Evolutionary conservation across 176 grass and related monocot species (phyloP).

Genomic region (Metroxylon sagu): DNA sequence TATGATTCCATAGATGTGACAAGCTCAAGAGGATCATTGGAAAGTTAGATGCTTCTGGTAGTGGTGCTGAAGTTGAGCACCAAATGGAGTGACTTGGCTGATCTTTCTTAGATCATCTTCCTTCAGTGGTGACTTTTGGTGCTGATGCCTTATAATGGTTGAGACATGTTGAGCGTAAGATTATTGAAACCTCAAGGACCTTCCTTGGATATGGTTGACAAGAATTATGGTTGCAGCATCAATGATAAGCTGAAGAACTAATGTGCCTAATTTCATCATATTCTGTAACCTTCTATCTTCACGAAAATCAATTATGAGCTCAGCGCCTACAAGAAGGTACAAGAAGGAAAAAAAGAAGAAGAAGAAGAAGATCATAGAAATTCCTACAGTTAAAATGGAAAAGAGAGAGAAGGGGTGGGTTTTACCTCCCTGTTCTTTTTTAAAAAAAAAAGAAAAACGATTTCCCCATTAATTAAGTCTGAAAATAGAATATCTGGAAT

Average conservation of each 20-base stretch:
- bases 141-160: conserved; percentile 36
- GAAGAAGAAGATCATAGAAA: too few species aligned
- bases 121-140: conserved; percentile 30
- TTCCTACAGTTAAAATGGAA: too few species aligned
- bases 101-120: conserved; percentile 51
- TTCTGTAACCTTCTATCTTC: conserved; percentile 34
- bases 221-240: conserved; percentile 42
- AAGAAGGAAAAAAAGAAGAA: too few species aligned
- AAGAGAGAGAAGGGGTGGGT: too few species aligned
- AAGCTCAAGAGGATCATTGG: conserved; percentile 80
- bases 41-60: conserved; percentile 46
- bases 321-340: conserved; percentile 29
- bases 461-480: too few species aligned
- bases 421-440: too few species aligned
- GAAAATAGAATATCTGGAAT: too few species aligned
- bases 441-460: too few species aligned
- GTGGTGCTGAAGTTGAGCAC: conserved; percentile 27
- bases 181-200: conserved; percentile 54
- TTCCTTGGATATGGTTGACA: conserved; percentile 34
- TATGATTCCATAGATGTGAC: conserved; percentile 42
- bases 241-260: conserved; percentile 56
- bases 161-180: conserved; percentile 44
- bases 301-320: not conserved
- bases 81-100: conserved; percentile 71
- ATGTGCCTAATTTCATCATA: conserved; percentile 40